Conservation (phyloP, 768 basidiomycete genomes). For the Peribolospora kevripleyi region DNA sequence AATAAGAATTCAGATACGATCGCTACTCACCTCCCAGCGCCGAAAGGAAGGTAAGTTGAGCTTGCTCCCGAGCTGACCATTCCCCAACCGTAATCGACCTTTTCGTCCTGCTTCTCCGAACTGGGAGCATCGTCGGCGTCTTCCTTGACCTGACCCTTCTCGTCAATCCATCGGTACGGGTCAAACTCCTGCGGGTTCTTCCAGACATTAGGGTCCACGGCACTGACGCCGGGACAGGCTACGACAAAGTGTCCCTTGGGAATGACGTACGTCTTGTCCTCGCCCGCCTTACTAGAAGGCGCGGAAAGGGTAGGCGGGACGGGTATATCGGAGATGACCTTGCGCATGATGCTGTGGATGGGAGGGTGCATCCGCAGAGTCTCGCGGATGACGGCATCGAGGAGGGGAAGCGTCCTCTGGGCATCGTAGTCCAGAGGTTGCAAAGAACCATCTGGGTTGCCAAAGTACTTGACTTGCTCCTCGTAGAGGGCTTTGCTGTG, state of each 20-base stretch:
- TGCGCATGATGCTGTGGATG: constrained; percentile 84
- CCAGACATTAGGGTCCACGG: constrained; percentile 70
- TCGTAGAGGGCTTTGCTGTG: constrained; percentile 54
- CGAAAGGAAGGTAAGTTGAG: constrained; percentile 49
- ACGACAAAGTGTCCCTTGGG: constrained; percentile 76
- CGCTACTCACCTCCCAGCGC: constrained; percentile 35
- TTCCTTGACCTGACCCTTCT: constrained; percentile 50
- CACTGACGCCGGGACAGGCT: constrained; percentile 65
- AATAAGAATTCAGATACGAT: neutral
- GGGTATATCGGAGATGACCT: constrained; percentile 60
- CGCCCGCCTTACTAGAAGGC: constrained; percentile 30
- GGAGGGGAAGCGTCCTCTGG: constrained; percentile 50
- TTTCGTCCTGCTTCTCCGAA: constrained; percentile 25
- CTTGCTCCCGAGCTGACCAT: constrained; percentile 33
- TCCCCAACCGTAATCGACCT: constrained; percentile 90
- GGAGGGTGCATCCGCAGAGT: constrained; percentile 83
- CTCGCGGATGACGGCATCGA: constrained; percentile 79
- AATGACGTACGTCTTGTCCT: constrained; percentile 49
- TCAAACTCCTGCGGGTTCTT: constrained; percentile 45
- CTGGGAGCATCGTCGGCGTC: constrained; percentile 22
- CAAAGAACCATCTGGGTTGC: constrained; percentile 43
- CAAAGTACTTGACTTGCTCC: constrained; percentile 66
- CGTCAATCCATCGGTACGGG: constrained; percentile 63
- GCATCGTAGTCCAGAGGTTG: constrained; percentile 65
- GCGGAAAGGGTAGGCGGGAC: constrained; percentile 59